Percentiles rank a stretch among this genome's conserved stretches.
phyloP scores from a whole-genome alignment of 352 stramenopile genomes.

The Pythium brachiatum region DNA sequence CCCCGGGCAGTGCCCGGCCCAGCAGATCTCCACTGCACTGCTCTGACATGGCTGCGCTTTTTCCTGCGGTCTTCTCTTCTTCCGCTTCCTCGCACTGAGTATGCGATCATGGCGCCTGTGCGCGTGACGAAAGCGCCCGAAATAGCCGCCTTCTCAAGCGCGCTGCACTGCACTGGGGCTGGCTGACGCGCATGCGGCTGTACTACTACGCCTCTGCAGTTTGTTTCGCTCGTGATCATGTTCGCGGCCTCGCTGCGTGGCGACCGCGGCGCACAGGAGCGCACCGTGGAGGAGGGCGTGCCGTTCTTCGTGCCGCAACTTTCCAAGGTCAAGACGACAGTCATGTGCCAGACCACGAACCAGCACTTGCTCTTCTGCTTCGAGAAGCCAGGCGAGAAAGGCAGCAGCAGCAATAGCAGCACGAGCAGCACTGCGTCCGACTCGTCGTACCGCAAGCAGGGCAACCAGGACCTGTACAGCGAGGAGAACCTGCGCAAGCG shows the following conservation, averaged over 20 bases:
- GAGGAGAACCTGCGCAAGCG: constrained; percentile 63
- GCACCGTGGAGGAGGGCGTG: constrained; percentile 18
- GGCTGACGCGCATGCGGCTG: too few relatives aligned
- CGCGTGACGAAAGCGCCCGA: neutral
- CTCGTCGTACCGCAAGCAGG: constrained; percentile 68
- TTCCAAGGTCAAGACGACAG: constrained; percentile 44
- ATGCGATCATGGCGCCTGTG: neutral
- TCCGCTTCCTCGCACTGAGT: neutral
- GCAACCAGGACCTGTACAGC: constrained; percentile 64
- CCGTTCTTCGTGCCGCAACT: constrained; percentile 43
- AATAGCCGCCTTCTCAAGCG: neutral
- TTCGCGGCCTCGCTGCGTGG: constrained; percentile 25
- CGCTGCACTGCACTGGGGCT: too few relatives aligned
- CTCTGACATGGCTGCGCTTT: too few relatives aligned
- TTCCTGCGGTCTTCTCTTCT: neutral
- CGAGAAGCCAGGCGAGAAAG: constrained; percentile 22
- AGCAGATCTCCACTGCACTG: too few relatives aligned
- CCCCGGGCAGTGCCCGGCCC: neutral
- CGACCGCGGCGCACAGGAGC: constrained; percentile 23
- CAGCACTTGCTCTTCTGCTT: constrained; percentile 42
- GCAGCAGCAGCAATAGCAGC: too few relatives aligned
- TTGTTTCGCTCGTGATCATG: neutral
- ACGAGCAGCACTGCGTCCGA: neutral
- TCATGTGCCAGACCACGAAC: constrained; percentile 34
- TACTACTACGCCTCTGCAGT: too few relatives aligned